phyloP scores from a whole-genome alignment of 2,329 filamentous ascomycete genomes.

The Paraconiothyrium brasiliense region DNA sequence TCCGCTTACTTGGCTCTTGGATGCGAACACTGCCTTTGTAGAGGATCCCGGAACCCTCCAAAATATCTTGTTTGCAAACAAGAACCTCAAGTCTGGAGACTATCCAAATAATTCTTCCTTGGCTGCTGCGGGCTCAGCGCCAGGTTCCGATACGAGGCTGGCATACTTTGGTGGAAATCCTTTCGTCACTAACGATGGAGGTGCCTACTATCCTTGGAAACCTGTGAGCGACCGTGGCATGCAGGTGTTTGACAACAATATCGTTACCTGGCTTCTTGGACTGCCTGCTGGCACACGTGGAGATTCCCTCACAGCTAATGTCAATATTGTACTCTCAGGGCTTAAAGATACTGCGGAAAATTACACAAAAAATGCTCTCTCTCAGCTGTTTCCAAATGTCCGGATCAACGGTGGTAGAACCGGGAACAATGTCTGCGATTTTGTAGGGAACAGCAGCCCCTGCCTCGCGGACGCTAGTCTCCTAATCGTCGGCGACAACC shows the following conservation, averaged over 20 bases:
- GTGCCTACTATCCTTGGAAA: conserved; percentile 4
- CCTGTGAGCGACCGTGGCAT: conserved; percentile 5
- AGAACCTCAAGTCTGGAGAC: conserved; percentile 6
- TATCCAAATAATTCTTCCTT: not conserved
- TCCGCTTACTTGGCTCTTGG: conserved; percentile 3
- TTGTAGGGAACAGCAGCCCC: not conserved
- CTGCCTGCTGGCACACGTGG: conserved; percentile 5
- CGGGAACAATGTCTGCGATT: conserved; percentile 5
- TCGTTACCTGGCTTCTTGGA: conserved; percentile 4
- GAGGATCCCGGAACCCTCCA: conserved; percentile 1
- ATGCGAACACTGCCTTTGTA: conserved; percentile 6
- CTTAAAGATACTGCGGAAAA: conserved; percentile 3
- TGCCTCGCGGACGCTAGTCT: not conserved
- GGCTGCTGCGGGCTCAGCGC: not conserved
- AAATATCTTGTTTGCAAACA: conserved; percentile 7
- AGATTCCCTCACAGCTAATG: not conserved
- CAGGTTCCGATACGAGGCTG: conserved; percentile 6
- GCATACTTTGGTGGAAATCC: conserved; percentile 7
- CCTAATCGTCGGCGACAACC: not conserved
- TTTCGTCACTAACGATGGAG: conserved; percentile 5
- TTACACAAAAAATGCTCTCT: not conserved
- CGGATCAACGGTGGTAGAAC: conserved; percentile 1
- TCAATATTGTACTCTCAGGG: not conserved
- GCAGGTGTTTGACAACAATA: not conserved
- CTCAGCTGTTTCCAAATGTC: conserved; percentile 1